Conservation (phyloP, 208 protist species). For the Leishmania martiniquensis region DNA sequence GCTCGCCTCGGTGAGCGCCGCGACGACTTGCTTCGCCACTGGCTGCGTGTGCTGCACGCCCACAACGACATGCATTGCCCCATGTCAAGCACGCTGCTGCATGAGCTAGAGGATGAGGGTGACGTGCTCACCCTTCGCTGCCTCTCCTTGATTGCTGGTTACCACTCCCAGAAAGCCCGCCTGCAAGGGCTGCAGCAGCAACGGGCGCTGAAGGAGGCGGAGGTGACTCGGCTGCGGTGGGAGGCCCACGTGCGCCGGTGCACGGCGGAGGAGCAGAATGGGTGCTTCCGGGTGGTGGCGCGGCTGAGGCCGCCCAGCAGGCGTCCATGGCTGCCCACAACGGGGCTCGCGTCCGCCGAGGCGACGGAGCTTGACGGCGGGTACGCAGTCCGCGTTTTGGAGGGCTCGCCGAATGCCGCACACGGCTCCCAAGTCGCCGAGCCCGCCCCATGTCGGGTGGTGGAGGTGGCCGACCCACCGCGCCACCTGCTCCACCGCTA, state of each 20-base stretch:
- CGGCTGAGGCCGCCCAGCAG: slow-evolving; percentile 23
- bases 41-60: slow-evolving; percentile 27
- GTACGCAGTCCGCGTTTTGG: slow-evolving; percentile 19
- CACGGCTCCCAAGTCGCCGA: not conserved
- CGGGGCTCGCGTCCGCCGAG: slow-evolving; percentile 10
- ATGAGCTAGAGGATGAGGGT: slow-evolving; percentile 24
- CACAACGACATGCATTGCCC: slow-evolving; percentile 20
- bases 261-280: slow-evolving; percentile 24
- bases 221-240: slow-evolving; percentile 30
- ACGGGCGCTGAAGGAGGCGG: slow-evolving; percentile 24
- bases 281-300: slow-evolving; percentile 32
- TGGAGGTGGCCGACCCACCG: slow-evolving; percentile 24
- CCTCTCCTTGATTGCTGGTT: slow-evolving; percentile 15
- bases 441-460: not conserved
- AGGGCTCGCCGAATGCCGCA: not conserved
- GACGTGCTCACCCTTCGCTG: slow-evolving; percentile 14
- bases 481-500: slow-evolving; percentile 23
- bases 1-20: slow-evolving; percentile 21
- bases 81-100: slow-evolving; percentile 13
- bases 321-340: slow-evolving; percentile 25
- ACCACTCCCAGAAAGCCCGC: slow-evolving; percentile 27
- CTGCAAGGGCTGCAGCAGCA: slow-evolving; percentile 31
- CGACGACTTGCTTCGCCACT: slow-evolving; percentile 13
- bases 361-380: slow-evolving; percentile 13
- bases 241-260: slow-evolving; percentile 35